Conservation (phyloP, 106 monocot species). For the Allium sativum region DNA sequence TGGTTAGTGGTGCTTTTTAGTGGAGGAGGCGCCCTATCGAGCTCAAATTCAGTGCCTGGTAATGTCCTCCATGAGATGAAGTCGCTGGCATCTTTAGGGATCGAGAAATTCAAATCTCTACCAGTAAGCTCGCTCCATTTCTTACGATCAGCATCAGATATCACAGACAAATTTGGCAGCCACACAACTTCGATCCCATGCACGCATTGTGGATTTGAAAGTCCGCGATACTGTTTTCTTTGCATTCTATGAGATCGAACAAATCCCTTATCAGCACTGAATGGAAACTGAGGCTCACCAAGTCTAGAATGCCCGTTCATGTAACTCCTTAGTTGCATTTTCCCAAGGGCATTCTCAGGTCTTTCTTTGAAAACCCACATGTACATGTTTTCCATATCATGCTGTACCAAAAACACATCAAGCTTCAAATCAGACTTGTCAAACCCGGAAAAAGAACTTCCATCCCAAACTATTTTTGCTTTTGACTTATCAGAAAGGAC, state of each 20-base stretch:
- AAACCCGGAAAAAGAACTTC: conserved; percentile 24
- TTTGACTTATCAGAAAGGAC: conserved; percentile 37
- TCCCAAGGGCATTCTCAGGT: conserved; percentile 41
- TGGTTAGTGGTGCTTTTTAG: conserved; percentile 8
- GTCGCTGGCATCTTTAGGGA: conserved; percentile 47
- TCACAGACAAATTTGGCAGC: conserved; percentile 27
- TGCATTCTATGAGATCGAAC: conserved; percentile 55
- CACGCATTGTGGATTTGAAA: conserved; percentile 57
- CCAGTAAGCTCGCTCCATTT: conserved; percentile 52
- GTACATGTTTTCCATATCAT: conserved; percentile 65
- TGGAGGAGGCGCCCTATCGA: conserved; percentile 27
- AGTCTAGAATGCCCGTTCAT: conserved; percentile 55
- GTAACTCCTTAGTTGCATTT: conserved; percentile 55
- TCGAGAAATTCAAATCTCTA: conserved; percentile 35
- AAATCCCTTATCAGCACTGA: conserved; percentile 43
- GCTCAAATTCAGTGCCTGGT: conserved; percentile 41
- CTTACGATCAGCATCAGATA: conserved; percentile 34
- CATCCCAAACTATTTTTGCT: conserved; percentile 30
- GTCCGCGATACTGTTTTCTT: conserved; percentile 50
- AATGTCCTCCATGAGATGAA: conserved; percentile 47
- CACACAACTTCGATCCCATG: conserved; percentile 49
- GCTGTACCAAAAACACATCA: conserved; percentile 48
- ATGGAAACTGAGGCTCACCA: conserved; percentile 51
- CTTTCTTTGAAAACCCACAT: conserved; percentile 60
- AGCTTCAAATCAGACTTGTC: conserved; percentile 41